These are phyloP conservation scores for Rhizomucor pusillus DNA, from an alignment of 371 early-diverging fungal species.

Conservation along the genomic window DNA sequence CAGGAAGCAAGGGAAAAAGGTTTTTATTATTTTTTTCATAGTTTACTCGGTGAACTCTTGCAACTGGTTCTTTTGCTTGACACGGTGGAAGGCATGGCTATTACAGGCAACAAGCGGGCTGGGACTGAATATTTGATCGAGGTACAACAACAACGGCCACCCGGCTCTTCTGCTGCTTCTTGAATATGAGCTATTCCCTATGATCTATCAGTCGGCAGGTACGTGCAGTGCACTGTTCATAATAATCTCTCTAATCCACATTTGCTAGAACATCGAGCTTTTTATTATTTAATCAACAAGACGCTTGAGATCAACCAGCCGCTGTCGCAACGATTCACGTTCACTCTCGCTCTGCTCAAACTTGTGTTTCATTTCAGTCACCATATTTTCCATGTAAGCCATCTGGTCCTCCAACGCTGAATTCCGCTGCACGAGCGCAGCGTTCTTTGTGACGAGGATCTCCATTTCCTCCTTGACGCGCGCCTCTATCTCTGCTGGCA, in stretches of 20 bases:
- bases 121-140: no score
- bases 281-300: constrained; percentile 9
- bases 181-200: no score
- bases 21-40: constrained; percentile 5
- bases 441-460: constrained; percentile 75
- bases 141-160: no score
- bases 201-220: no score
- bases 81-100: constrained; percentile 40
- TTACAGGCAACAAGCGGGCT: no score
- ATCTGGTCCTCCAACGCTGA: constrained; percentile 75
- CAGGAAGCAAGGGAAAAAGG: constrained; percentile 1
- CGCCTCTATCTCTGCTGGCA: constrained; percentile 66
- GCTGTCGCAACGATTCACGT: constrained; percentile 56
- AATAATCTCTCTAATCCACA: neutral
- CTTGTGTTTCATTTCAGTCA: constrained; percentile 69
- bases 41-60: constrained; percentile 17
- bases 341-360: constrained; percentile 80
- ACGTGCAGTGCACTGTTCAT: no score
- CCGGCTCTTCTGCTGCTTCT: no score
- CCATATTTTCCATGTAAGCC: constrained; percentile 66
- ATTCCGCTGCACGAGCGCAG: constrained; percentile 68
- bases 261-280: no score
- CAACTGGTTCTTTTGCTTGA: constrained; percentile 38
- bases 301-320: constrained; percentile 57
- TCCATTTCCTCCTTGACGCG: constrained; percentile 79